A percentile compares a stretch with the other conserved stretches of the same genome.
Conservation (phyloP, 148 eudicot species). For the Silene uniflora region DNA sequence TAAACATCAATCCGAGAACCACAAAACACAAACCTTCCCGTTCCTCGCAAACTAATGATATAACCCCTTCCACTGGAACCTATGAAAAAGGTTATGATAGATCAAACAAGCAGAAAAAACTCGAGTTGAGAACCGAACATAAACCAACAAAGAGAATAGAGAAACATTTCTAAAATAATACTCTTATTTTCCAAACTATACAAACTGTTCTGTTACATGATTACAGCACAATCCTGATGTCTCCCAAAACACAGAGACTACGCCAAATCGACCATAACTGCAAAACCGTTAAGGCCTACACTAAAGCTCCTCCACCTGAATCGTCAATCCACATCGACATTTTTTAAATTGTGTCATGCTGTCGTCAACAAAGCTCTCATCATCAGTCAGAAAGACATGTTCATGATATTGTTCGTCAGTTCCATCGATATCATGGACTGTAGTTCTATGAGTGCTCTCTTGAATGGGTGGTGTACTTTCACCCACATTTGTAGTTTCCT, state of each 20-base stretch:
- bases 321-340: constrained; percentile 76
- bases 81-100: too few species aligned
- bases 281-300: not conserved
- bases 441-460: constrained; percentile 23
- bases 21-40: too few species aligned
- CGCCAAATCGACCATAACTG: constrained; percentile 1
- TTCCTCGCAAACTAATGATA: too few species aligned
- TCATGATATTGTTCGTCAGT: constrained; percentile 46
- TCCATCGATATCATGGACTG: constrained; percentile 16
- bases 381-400: constrained; percentile 56
- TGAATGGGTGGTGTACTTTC: constrained; percentile 12
- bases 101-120: not conserved
- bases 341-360: constrained; percentile 42
- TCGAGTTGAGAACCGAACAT: not conserved
- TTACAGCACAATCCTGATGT: not conserved
- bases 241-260: not conserved
- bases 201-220: not conserved
- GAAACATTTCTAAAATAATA: not conserved
- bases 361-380: constrained; percentile 43
- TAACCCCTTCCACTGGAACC: too few species aligned
- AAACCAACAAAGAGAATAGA: not conserved
- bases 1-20: too few species aligned
- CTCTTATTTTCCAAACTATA: not conserved
- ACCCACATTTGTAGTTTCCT: constrained; percentile 14
- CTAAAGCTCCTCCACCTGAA: constrained; percentile 80